phyloP scores from a whole-genome alignment of 768 basidiomycete genomes.

The Leccinum truebloodii region DNA sequence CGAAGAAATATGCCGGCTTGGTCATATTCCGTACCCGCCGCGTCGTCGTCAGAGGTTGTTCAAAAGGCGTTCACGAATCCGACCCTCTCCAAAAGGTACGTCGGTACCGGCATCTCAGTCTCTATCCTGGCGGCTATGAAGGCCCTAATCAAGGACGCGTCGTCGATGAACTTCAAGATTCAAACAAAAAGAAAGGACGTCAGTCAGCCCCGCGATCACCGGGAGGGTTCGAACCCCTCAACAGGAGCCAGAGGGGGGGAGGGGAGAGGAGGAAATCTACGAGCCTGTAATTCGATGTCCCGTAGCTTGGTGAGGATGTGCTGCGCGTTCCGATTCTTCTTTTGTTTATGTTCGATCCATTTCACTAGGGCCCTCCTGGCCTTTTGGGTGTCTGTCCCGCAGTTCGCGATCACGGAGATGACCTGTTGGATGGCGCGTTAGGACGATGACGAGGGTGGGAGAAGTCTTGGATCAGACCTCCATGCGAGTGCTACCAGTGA shows the following conservation, averaged over 20 bases:
- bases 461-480: constrained; percentile 19
- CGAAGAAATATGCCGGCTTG: background rate
- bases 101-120: background rate
- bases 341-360: constrained; percentile 32
- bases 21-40: background rate
- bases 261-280: constrained; percentile 2
- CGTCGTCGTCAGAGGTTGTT: background rate
- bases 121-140: background rate
- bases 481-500: constrained; percentile 30
- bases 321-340: constrained; percentile 28
- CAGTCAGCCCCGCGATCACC: background rate
- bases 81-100: background rate
- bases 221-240: background rate
- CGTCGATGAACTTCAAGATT: background rate
- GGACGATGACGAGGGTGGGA: background rate
- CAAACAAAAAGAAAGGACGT: background rate
- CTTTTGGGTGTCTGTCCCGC: constrained; percentile 27
- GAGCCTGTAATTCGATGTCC: constrained; percentile 29
- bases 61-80: background rate
- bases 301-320: constrained; percentile 31
- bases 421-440: constrained; percentile 22
- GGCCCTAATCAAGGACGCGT: background rate
- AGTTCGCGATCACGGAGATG: constrained; percentile 33
- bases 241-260: background rate
- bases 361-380: constrained; percentile 31